Evolutionary conservation across 2,329 filamentous ascomycete genomes (phyloP).

Genomic region (Ophiostoma himal-ulmi): DNA sequence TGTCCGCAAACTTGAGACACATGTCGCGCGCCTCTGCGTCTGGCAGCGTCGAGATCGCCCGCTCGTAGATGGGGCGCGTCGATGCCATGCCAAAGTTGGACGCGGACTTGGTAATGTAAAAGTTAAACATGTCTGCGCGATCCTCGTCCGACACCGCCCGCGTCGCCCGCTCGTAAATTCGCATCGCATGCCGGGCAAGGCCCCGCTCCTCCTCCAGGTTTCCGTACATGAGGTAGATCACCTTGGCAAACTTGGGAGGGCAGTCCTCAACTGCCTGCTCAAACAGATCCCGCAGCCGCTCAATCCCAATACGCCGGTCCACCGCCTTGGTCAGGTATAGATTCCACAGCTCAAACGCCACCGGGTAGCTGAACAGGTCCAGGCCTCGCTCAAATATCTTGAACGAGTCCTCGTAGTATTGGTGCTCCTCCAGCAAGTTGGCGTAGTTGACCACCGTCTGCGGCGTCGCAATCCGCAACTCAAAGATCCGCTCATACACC

Average conservation of each 20-base stretch:
- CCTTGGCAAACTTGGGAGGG: slow-evolving; percentile 91
- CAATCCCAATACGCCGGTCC: slow-evolving; percentile 91
- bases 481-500: slow-evolving; percentile 96
- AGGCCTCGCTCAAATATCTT: slow-evolving; percentile 94
- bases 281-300: slow-evolving; percentile 87
- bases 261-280: slow-evolving; percentile 95
- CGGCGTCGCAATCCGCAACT: slow-evolving; percentile 93
- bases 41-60: slow-evolving; percentile 86
- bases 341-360: slow-evolving; percentile 98
- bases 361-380: slow-evolving; percentile 97
- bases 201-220: slow-evolving; percentile 94
- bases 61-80: slow-evolving; percentile 91
- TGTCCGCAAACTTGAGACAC: slow-evolving; percentile 92
- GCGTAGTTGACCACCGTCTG: slow-evolving; percentile 99
- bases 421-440: slow-evolving; percentile 86
- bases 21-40: slow-evolving; percentile 92
- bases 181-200: slow-evolving; percentile 92
- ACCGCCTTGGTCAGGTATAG: slow-evolving; percentile 96
- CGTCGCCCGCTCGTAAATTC: slow-evolving; percentile 96
- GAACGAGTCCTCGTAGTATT: slow-evolving; percentile 96
- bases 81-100: slow-evolving; percentile 97
- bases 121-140: slow-evolving; percentile 95
- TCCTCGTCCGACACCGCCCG: slow-evolving; percentile 93
- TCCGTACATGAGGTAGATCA: slow-evolving; percentile 96
- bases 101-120: slow-evolving; percentile 85